A percentile compares a stretch with the other conserved stretches of the same genome.
Evolutionary conservation across 805 yeast species (phyloP).

Genomic region (Vanderwaltozyma polyspora): DNA sequence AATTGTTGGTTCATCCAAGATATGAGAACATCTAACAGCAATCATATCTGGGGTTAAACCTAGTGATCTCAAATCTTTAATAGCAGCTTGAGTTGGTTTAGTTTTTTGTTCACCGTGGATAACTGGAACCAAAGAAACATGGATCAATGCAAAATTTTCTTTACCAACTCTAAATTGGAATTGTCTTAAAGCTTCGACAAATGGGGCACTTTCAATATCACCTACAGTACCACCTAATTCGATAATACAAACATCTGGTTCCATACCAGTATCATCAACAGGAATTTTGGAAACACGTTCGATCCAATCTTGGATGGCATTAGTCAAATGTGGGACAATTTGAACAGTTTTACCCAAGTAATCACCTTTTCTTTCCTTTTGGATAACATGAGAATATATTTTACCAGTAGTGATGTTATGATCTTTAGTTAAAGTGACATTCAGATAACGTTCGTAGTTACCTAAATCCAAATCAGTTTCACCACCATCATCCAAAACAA

Average conservation of each 20-base stretch:
- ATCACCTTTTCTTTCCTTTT: constrained; percentile 92
- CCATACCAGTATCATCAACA: constrained; percentile 77
- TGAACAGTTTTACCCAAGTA: constrained; percentile 98
- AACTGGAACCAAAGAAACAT: constrained; percentile 94
- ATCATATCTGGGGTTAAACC: constrained; percentile 95
- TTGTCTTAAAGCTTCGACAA: constrained; percentile 97
- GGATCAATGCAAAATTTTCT: constrained; percentile 90
- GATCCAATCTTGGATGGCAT: constrained; percentile 97
- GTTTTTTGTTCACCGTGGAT: constrained; percentile 99
- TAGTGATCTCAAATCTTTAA: constrained; percentile 87
- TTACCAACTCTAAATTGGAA: constrained; percentile 94
- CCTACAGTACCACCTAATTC: constrained; percentile 99
- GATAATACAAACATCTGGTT: constrained; percentile 92
- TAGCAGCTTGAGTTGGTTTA: constrained; percentile 98
- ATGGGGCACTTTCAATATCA: constrained; percentile 97
- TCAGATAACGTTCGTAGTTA: constrained; percentile 92
- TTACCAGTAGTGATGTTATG: constrained; percentile 99
- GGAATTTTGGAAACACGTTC: constrained; percentile 87
- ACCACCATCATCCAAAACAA: constrained; percentile 96
- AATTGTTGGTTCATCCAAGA: constrained; percentile 72
- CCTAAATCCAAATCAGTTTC: constrained; percentile 97
- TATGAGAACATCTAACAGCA: constrained; percentile 91
- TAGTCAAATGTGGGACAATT: constrained; percentile 96
- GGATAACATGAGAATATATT: constrained; percentile 87
- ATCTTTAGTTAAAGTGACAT: constrained; percentile 82